Evolutionary conservation across 148 eudicot genomes (phyloP).

Genomic region (Rhododendron griersonianum): DNA sequence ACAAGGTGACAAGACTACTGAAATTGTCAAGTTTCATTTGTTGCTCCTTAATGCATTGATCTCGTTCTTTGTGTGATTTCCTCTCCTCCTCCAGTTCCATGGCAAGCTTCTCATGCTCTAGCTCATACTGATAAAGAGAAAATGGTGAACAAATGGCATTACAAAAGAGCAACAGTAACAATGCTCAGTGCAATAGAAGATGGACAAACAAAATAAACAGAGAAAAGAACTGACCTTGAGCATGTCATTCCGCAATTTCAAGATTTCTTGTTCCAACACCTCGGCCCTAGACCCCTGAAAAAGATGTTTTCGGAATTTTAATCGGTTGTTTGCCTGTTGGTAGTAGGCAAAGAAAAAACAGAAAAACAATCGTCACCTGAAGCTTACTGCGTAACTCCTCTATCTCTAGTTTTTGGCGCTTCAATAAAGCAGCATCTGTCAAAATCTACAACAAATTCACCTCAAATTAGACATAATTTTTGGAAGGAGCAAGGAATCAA

Average conservation of each 20-base stretch:
- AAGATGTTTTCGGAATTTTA: constrained; percentile 8
- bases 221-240: constrained; percentile 55
- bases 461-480: neutral
- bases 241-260: constrained; percentile 88
- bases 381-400: constrained; percentile 82
- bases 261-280: constrained; percentile 80
- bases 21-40: constrained; percentile 61
- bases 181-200: neutral
- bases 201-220: constrained; percentile 1
- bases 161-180: neutral
- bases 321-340: neutral
- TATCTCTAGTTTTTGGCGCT: constrained; percentile 88
- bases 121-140: constrained; percentile 61
- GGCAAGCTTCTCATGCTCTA: constrained; percentile 84
- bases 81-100: constrained; percentile 90
- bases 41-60: constrained; percentile 67
- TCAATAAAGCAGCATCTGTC: constrained; percentile 92
- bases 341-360: neutral
- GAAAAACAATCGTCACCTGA: constrained; percentile 44
- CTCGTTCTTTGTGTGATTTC: constrained; percentile 70
- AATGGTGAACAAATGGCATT: constrained; percentile 1
- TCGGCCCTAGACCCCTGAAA: constrained; percentile 81
- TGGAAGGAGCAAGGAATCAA: neutral
- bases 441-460: constrained; percentile 50
- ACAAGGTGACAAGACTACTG: constrained; percentile 40